Percentiles rank a stretch among this genome's conserved stretches.
phyloP scores from a whole-genome alignment of 140 eudicot genomes.

The Flaveria floridana region DNA sequence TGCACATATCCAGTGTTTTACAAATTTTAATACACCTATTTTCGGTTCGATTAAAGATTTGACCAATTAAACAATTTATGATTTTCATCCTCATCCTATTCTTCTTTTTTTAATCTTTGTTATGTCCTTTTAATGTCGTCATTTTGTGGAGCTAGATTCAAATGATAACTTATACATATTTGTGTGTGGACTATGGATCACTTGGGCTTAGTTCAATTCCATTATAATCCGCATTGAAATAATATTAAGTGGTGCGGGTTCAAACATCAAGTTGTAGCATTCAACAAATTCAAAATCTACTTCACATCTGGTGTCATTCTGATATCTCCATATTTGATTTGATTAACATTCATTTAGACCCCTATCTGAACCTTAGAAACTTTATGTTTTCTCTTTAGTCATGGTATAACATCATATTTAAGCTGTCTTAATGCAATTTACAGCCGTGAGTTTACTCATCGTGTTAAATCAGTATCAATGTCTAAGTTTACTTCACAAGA shows the following conservation, averaged over 20 bases:
- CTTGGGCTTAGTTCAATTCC: conserved; percentile 3
- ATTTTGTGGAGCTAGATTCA: no score
- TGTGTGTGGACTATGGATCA: no score
- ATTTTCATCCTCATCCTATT: background rate
- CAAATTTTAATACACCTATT: background rate
- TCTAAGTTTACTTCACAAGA: conserved; percentile 88
- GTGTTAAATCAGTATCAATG: conserved; percentile 93
- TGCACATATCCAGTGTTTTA: background rate
- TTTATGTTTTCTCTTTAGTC: conserved; percentile 5
- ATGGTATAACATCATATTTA: conserved; percentile 20
- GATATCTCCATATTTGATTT: conserved; percentile 7
- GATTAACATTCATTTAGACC: conserved; percentile 1
- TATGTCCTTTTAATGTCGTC: background rate
- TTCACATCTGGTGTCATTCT: background rate
- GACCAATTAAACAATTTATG: background rate
- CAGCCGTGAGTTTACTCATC: conserved; percentile 99
- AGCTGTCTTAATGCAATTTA: conserved; percentile 21
- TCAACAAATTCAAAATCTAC: background rate
- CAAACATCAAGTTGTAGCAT: background rate
- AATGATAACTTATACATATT: background rate
- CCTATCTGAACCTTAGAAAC: background rate
- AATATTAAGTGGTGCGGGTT: background rate
- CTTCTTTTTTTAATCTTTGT: background rate
- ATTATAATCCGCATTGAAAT: background rate
- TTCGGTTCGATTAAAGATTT: background rate